Evolutionary conservation across 192 early-diverging fungal genomes (phyloP).

Genomic region (Entophlyctis luteolus): DNA sequence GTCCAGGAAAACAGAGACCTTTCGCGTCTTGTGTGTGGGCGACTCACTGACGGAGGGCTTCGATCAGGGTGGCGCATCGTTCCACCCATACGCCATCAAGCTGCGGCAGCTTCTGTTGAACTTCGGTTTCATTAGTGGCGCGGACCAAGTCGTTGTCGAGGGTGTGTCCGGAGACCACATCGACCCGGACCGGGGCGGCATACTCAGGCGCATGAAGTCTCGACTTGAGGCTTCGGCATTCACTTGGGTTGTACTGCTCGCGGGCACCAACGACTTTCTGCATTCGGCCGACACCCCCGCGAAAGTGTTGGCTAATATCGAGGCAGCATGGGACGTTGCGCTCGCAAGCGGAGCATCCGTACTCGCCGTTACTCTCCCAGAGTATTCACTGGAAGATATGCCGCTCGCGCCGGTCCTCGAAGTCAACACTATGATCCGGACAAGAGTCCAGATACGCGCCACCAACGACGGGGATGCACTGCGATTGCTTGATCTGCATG

Average conservation of each 20-base stretch:
- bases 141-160: not conserved
- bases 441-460: not conserved
- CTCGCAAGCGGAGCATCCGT: not conserved
- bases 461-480: not conserved
- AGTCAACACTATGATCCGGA: not conserved
- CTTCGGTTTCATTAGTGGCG: not conserved
- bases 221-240: not conserved
- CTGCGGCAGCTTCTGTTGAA: not conserved
- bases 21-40: not conserved
- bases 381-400: not conserved
- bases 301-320: not conserved
- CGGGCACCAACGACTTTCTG: not conserved
- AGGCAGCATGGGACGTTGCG: not conserved
- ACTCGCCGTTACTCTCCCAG: not conserved
- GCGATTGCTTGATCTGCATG: not conserved
- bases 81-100: conserved; percentile 8
- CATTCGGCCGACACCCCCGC: not conserved
- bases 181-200: not conserved
- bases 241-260: not conserved
- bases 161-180: not conserved
- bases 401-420: not conserved
- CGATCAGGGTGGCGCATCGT: not conserved
- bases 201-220: not conserved
- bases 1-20: too few relatives aligned
- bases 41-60: conserved; percentile 12